Conservation (phyloP, 306 rosid species). For the Dalbergia cultrata region DNA sequence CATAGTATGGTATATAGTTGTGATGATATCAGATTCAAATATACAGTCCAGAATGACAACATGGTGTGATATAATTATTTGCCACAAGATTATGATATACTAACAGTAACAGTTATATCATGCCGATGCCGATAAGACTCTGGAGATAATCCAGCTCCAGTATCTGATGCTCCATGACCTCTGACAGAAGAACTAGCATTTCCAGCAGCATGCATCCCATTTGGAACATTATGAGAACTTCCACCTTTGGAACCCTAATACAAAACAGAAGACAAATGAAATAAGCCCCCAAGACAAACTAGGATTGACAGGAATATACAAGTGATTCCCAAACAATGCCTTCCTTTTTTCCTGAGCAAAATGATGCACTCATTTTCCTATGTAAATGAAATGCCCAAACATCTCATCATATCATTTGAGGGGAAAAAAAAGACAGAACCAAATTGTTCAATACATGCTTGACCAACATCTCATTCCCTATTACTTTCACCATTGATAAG, state of each 20-base stretch:
- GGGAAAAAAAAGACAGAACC: neutral
- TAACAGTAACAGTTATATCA: slow-evolving; percentile 86
- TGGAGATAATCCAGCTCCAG: slow-evolving; percentile 73
- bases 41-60: neutral
- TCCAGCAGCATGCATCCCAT: slow-evolving; percentile 58
- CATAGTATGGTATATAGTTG: slow-evolving; percentile 42
- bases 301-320: neutral
- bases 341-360: slow-evolving; percentile 7
- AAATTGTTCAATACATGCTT: neutral
- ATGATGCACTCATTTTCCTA: slow-evolving; percentile 23
- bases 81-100: slow-evolving; percentile 43
- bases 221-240: slow-evolving; percentile 57
- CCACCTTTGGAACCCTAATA: slow-evolving; percentile 70
- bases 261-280: slow-evolving; percentile 37
- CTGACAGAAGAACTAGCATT: slow-evolving; percentile 60
- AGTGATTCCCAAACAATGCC: neutral
- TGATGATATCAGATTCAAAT: slow-evolving; percentile 38
- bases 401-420: slow-evolving; percentile 21
- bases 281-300: slow-evolving; percentile 24
- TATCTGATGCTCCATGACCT: slow-evolving; percentile 66
- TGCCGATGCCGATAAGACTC: slow-evolving; percentile 84
- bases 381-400: slow-evolving; percentile 7
- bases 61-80: neutral
- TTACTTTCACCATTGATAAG: neutral
- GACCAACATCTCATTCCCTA: neutral